Evolutionary conservation across 306 rosid genomes (phyloP).

Genomic region (Vigna radiata): DNA sequence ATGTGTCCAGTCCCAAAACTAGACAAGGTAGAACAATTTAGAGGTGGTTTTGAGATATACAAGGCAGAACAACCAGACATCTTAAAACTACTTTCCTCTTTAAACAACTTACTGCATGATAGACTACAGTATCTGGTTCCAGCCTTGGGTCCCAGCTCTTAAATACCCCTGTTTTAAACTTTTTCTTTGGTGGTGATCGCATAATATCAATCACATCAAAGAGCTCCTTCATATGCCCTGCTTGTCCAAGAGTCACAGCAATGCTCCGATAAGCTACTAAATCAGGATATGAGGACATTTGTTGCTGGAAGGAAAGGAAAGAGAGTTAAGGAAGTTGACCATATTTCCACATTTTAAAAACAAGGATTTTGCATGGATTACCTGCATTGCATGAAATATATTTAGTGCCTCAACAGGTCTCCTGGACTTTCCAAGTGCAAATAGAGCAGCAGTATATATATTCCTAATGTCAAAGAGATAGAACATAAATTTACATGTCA

Average conservation of each 20-base stretch:
- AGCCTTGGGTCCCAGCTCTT: conserved; percentile 91
- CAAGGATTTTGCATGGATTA: conserved; percentile 44
- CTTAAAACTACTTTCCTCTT: conserved; percentile 23
- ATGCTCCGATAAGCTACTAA: conserved; percentile 88
- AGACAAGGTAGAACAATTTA: conserved; percentile 25
- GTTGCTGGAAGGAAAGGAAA: conserved; percentile 73
- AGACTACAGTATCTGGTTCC: conserved; percentile 84
- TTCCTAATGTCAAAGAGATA: conserved; percentile 57
- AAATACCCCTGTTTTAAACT: conserved; percentile 72
- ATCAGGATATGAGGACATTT: conserved; percentile 90
- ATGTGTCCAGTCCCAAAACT: conserved; percentile 15
- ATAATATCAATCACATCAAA: conserved; percentile 89
- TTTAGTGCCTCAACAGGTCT: conserved; percentile 95
- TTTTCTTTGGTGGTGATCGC: conserved; percentile 85
- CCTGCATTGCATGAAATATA: conserved; percentile 85
- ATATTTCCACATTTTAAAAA: conserved; percentile 36
- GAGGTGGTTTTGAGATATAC: conserved; percentile 31
- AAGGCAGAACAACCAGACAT: conserved; percentile 19
- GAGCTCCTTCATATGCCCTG: conserved; percentile 89
- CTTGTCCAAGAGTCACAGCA: conserved; percentile 96
- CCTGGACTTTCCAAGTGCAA: conserved; percentile 89
- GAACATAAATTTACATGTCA: conserved; percentile 1
- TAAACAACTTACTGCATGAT: conserved; percentile 77
- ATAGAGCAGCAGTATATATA: conserved; percentile 84
- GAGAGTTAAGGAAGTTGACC: conserved; percentile 37